phyloP scores from a whole-genome alignment of 148 eudicot species.

The Chenopodium formosanum region DNA sequence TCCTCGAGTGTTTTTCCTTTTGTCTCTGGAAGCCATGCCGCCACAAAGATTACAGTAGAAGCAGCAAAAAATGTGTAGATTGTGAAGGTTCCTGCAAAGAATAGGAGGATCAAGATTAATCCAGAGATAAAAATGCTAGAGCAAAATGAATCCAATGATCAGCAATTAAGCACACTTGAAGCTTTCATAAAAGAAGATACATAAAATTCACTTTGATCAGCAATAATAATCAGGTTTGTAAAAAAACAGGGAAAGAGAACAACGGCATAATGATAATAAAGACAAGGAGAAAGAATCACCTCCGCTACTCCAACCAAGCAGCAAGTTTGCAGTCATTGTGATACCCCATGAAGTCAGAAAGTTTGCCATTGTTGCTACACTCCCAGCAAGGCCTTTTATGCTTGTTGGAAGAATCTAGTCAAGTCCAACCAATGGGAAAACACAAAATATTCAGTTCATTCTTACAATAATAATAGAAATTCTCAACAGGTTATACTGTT shows the following conservation, averaged over 20 bases:
- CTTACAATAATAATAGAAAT: neutral
- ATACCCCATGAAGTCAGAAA: constrained; percentile 58
- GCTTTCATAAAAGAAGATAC: neutral
- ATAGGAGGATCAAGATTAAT: constrained; percentile 5
- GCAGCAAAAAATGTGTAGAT: constrained; percentile 56
- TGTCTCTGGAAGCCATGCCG: constrained; percentile 83
- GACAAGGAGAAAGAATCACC: constrained; percentile 37
- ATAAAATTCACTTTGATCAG: neutral
- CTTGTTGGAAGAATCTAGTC: constrained; percentile 67
- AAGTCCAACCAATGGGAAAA: neutral
- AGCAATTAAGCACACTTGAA: neutral
- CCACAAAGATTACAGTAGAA: constrained; percentile 50
- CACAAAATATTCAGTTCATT: neutral
- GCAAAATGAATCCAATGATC: neutral
- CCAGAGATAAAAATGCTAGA: neutral
- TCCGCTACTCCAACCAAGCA: constrained; percentile 71
- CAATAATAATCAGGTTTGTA: neutral
- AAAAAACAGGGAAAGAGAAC: neutral
- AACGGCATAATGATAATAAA: neutral
- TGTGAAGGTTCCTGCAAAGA: constrained; percentile 59
- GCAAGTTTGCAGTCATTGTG: constrained; percentile 75
- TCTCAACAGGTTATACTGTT: neutral
- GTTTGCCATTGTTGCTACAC: constrained; percentile 68
- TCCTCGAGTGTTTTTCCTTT: constrained; percentile 87
- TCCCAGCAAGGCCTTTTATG: constrained; percentile 80